Percentiles rank a stretch among this genome's conserved stretches.
Conservation (phyloP, 139 green algal genomes). For the Chlamydomonas applanata region DNA sequence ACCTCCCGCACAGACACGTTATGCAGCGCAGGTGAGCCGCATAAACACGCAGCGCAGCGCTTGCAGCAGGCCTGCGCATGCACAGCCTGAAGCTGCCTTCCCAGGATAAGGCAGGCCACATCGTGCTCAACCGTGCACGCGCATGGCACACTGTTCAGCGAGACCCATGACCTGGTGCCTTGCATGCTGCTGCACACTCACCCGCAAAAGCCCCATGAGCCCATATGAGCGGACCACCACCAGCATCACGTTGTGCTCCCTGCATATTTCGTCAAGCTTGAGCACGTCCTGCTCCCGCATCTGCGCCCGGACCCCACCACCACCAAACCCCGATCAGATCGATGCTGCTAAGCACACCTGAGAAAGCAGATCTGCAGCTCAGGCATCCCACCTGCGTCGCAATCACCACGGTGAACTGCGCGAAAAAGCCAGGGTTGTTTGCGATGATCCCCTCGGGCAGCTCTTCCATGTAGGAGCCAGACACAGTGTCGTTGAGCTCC, state of each 20-base stretch:
- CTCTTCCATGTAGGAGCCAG: constrained; percentile 29
- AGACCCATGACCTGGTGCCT: not conserved
- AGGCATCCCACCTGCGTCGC: constrained; percentile 74
- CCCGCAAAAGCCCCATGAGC: constrained; percentile 76
- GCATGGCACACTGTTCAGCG: not conserved
- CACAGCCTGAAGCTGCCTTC: no score
- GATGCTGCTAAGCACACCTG: no score
- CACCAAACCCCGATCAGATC: no score
- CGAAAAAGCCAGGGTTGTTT: constrained; percentile 83
- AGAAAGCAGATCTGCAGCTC: no score
- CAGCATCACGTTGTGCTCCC: constrained; percentile 54
- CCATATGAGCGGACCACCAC: constrained; percentile 82
- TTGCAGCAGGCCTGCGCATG: no score
- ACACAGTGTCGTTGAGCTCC: constrained; percentile 37
- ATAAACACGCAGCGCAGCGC: no score
- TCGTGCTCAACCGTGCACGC: not conserved
- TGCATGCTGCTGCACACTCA: constrained; percentile 30
- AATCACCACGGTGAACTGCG: constrained; percentile 84
- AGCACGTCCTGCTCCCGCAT: constrained; percentile 60
- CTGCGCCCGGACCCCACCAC: constrained; percentile 37
- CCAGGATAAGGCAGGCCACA: no score
- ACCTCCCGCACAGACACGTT: no score
- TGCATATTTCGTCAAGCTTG: constrained; percentile 74
- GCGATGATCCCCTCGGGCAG: constrained; percentile 58
- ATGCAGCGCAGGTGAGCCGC: no score